phyloP scores from a whole-genome alignment of 2,329 filamentous ascomycete species.

The Phialocephala sp. region DNA sequence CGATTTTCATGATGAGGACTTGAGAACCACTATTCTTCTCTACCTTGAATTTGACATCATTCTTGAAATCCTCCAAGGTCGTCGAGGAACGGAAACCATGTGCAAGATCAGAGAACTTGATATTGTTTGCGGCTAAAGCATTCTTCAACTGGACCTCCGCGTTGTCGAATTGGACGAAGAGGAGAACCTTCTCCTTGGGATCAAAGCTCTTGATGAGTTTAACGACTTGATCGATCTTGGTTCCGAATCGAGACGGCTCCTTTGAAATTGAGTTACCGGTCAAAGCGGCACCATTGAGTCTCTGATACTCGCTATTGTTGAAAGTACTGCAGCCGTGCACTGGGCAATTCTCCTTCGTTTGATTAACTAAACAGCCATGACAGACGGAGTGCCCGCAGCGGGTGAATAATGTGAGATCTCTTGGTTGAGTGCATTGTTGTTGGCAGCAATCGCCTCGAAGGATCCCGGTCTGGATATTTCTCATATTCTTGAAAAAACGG shows the following conservation, averaged over 20 bases:
- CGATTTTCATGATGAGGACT: constrained; percentile 62
- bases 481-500: neutral
- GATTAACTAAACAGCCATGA: neutral
- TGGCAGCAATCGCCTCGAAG: no score
- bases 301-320: constrained; percentile 46
- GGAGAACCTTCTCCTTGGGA: constrained; percentile 36
- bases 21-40: neutral
- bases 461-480: neutral
- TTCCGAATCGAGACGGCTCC: constrained; percentile 45
- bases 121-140: neutral
- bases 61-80: neutral
- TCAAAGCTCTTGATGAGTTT: constrained; percentile 46
- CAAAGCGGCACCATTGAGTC: constrained; percentile 33
- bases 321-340: constrained; percentile 48
- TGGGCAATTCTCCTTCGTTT: constrained; percentile 41
- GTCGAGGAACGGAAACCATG: neutral
- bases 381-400: constrained; percentile 8
- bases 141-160: neutral
- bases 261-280: neutral
- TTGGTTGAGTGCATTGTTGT: no score
- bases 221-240: constrained; percentile 54
- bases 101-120: constrained; percentile 19
- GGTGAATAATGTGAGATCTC: neutral
- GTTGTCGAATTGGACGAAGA: constrained; percentile 4
- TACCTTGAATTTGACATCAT: neutral